phyloP scores from a whole-genome alignment of 306 rosid genomes.

The Lathyrus tuberosus region DNA sequence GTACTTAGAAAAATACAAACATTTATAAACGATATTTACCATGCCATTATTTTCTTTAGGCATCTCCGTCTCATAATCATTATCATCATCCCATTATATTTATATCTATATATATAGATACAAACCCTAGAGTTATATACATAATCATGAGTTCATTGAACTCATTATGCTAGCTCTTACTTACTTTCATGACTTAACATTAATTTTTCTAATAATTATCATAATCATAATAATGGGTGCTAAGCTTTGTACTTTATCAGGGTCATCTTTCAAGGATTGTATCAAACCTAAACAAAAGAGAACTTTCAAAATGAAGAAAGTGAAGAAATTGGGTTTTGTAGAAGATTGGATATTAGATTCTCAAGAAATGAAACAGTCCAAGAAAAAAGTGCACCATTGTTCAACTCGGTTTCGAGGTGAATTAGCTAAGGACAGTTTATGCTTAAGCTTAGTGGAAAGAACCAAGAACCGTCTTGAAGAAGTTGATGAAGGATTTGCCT shows the following conservation, averaged over 20 bases:
- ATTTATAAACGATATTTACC: conserved; percentile 23
- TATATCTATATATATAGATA: background rate
- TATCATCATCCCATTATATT: background rate
- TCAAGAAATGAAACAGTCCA: conserved; percentile 30
- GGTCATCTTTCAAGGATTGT: background rate
- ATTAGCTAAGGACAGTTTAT: conserved; percentile 42
- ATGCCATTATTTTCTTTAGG: conserved; percentile 31
- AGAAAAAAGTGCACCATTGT: conserved; percentile 48
- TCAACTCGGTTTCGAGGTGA: conserved; percentile 14
- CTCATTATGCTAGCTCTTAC: conserved; percentile 22
- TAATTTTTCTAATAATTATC: conserved; percentile 17
- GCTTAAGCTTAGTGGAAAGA: conserved; percentile 40
- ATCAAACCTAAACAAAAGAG: conserved; percentile 10
- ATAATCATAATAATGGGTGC: conserved; percentile 40
- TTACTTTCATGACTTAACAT: conserved; percentile 21
- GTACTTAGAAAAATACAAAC: conserved; percentile 26
- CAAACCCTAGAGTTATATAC: conserved; percentile 31
- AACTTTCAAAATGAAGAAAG: conserved; percentile 17
- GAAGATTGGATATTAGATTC: conserved; percentile 40
- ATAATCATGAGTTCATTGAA: conserved; percentile 19
- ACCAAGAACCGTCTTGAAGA: conserved; percentile 19
- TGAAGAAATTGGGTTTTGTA: conserved; percentile 20
- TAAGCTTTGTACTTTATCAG: conserved; percentile 5
- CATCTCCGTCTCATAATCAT: conserved; percentile 30
- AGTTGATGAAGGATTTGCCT: conserved; percentile 9